Conservation (phyloP, 768 basidiomycete species). For the Suillus decipiens region DNA sequence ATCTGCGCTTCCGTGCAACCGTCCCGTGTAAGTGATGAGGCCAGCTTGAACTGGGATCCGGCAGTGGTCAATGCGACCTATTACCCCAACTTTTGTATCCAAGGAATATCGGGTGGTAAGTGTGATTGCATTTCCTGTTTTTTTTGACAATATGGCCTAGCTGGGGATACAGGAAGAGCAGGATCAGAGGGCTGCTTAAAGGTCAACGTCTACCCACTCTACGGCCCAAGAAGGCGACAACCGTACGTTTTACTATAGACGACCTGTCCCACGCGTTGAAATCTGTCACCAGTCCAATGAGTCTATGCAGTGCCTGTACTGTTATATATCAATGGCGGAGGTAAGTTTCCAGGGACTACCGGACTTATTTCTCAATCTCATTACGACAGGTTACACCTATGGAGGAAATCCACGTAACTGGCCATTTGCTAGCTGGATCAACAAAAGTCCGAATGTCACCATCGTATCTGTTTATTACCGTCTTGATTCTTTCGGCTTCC, state of each 20-base stretch:
- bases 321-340: conserved; percentile 44
- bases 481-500: conserved; percentile 64
- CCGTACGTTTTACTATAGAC: conserved; percentile 35
- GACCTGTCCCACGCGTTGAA: neutral
- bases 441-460: conserved; percentile 62
- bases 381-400: conserved; percentile 47
- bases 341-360: conserved; percentile 15
- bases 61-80: conserved; percentile 49
- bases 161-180: conserved; percentile 59
- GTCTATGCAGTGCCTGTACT: conserved; percentile 37
- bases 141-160: conserved; percentile 28
- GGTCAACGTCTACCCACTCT: conserved; percentile 66
- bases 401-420: conserved; percentile 67
- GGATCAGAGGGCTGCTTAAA: conserved; percentile 71
- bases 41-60: conserved; percentile 32
- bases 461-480: conserved; percentile 70
- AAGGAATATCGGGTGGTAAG: conserved; percentile 54
- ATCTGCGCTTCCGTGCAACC: conserved; percentile 50
- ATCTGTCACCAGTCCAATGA: neutral
- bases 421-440: conserved; percentile 67
- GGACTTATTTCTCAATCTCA: neutral
- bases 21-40: conserved; percentile 43
- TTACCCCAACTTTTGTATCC: conserved; percentile 62
- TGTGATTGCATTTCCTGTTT: neutral
- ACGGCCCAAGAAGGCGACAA: conserved; percentile 47